Conservation (phyloP, 306 rosid genomes). For the Leucaena leucocephala region DNA sequence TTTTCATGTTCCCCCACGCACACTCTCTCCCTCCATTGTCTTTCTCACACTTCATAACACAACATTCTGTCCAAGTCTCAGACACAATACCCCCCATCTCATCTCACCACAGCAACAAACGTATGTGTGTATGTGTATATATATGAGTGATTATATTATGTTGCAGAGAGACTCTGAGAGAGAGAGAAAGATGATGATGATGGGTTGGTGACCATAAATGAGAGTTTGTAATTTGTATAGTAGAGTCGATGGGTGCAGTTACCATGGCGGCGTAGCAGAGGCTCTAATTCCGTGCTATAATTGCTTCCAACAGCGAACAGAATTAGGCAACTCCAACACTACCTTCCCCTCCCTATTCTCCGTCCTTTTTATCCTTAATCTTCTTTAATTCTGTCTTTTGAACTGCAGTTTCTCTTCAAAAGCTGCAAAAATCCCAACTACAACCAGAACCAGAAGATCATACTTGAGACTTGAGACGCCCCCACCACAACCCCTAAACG, state of each 20-base stretch:
- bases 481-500: conserved; percentile 23
- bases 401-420: conserved; percentile 31
- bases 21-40: conserved; percentile 30
- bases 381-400: conserved; percentile 23
- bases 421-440: conserved; percentile 52
- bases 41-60: background rate
- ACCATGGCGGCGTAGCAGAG: conserved; percentile 87
- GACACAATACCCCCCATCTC: background rate
- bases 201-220: conserved; percentile 37
- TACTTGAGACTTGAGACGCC: conserved; percentile 35
- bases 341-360: conserved; percentile 16
- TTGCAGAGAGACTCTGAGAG: background rate
- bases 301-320: conserved; percentile 54
- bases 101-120: conserved; percentile 5
- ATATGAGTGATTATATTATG: conserved; percentile 14
- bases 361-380: conserved; percentile 17
- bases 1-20: conserved; percentile 57
- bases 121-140: conserved; percentile 1
- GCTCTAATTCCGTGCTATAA: conserved; percentile 75
- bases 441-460: conserved; percentile 45
- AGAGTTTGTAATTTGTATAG: conserved; percentile 31
- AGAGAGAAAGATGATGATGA: conserved; percentile 3
- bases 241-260: conserved; percentile 58
- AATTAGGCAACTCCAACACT: conserved; percentile 29
- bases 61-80: background rate